Evolutionary conservation across 2,329 filamentous ascomycete species (phyloP).

Genomic region (Rugonectria rugulosa): DNA sequence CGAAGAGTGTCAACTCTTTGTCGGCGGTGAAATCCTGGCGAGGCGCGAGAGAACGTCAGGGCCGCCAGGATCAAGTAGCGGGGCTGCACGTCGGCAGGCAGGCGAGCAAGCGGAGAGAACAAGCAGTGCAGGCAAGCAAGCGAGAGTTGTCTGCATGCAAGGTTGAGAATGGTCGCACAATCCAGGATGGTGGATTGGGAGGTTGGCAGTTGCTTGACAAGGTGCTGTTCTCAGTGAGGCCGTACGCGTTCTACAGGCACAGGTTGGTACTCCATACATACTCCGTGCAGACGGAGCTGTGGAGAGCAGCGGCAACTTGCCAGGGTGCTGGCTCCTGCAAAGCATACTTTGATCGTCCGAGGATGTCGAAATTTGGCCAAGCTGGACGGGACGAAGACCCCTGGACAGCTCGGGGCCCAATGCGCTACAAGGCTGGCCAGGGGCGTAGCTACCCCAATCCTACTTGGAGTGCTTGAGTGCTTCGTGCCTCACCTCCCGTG

Average conservation of each 20-base stretch:
- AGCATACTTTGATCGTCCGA: conserved; percentile 20
- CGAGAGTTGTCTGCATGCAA: conserved; percentile 22
- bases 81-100: conserved; percentile 13
- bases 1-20: conserved; percentile 37
- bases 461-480: no score
- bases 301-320: no score
- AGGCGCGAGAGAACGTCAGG: not conserved
- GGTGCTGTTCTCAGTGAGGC: not conserved
- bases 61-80: conserved; percentile 14
- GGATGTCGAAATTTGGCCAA: not conserved
- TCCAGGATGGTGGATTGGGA: conserved; percentile 20
- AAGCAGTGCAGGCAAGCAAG: conserved; percentile 22
- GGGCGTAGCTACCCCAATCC: no score
- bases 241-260: not conserved
- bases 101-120: conserved; percentile 2
- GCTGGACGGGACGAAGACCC: conserved; percentile 5
- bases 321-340: no score
- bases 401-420: no score
- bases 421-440: no score
- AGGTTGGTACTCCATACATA: not conserved
- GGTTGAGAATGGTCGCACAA: conserved; percentile 27
- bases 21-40: conserved; percentile 17
- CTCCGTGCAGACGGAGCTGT: no score
- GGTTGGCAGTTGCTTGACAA: not conserved
- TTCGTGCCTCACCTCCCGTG: no score